Evolutionary conservation across 257 asterid genomes (phyloP), one percentile per base, ranked within the genome.

Genomic region (Lycium barbarum): DNA sequence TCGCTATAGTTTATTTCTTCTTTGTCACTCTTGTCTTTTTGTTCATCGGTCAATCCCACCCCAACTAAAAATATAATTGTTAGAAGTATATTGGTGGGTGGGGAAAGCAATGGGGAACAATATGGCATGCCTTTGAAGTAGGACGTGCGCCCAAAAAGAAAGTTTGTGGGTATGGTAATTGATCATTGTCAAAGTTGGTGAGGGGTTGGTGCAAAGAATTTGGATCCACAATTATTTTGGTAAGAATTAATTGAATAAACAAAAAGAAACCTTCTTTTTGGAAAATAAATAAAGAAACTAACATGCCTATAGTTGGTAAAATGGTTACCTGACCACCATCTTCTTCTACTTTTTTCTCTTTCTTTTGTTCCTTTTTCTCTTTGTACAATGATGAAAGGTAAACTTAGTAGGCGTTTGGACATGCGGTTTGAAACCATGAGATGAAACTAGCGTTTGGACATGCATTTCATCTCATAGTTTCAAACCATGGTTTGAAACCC

Each of bases 111-210:
- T 26, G 33, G 33, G 33, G 33, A 26, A 71, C 5, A 18, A 70
- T 18, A 70, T 70, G 26, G 54, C 9, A 43, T 9, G 17, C 26
- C 79, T 40, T 40, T 71, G 14, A 47, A 20, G 58, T 45, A 72
- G 80, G 80, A 45, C n/a, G 40, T 72, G 80, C 80, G 47, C 80
- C 9, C 40, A 72, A 71, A 68, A 71, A 71, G 79, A 22, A 11
- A 17, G 36, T 72, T 45, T 38, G 54, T 71, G 38, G 57, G 57
- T 45, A n/a, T 36, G 58, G 54, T 47, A 12, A 61, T 74, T 74
- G 20, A 20, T 74, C 61, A 74, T 74, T 74, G 18, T 74, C 81
- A 47, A 73, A 73, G 61, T 74, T 47, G 81, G 81, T 73, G 81
- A 20, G 61, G 12, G 12, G 38, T 73, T 73, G 80, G 80, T 73